Conservation (phyloP, 805 yeast species). For the Maudiozyma serrabonitensis region DNA sequence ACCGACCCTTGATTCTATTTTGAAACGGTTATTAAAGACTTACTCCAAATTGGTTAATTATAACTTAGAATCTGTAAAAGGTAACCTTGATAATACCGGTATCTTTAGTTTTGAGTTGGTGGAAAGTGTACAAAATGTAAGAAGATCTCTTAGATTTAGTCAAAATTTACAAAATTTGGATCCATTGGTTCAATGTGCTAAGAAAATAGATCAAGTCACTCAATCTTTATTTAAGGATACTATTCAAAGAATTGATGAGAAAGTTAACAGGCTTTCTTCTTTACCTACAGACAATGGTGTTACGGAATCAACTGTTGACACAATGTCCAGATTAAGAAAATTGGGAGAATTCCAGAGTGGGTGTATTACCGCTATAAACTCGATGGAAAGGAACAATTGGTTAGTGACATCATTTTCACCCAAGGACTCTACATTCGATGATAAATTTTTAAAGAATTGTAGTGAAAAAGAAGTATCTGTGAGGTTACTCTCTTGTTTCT, state of each 20-base stretch:
- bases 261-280: constrained; percentile 36
- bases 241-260: constrained; percentile 44
- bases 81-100: constrained; percentile 39
- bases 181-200: constrained; percentile 21
- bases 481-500: constrained; percentile 52
- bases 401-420: constrained; percentile 37
- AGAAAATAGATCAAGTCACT: constrained; percentile 21
- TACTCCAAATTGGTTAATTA: constrained; percentile 32
- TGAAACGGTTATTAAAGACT: constrained; percentile 30
- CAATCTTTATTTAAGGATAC: constrained; percentile 45
- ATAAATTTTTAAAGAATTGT: constrained; percentile 1
- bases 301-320: constrained; percentile 62
- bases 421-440: constrained; percentile 19
- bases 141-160: constrained; percentile 25
- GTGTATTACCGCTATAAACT: constrained; percentile 37
- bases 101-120: constrained; percentile 49
- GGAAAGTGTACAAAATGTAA: constrained; percentile 35
- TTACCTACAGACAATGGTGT: constrained; percentile 63
- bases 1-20: constrained; percentile 26
- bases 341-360: constrained; percentile 54
- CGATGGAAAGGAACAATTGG: constrained; percentile 57
- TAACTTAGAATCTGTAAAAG: constrained; percentile 33
- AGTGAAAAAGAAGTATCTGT: constrained; percentile 21
- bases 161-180: constrained; percentile 14
- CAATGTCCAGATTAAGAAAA: constrained; percentile 56